These are phyloP conservation scores for Penicilliopsis zonata DNA, from an alignment of 495 filamentous ascomycete species.

Conservation along the genomic window DNA sequence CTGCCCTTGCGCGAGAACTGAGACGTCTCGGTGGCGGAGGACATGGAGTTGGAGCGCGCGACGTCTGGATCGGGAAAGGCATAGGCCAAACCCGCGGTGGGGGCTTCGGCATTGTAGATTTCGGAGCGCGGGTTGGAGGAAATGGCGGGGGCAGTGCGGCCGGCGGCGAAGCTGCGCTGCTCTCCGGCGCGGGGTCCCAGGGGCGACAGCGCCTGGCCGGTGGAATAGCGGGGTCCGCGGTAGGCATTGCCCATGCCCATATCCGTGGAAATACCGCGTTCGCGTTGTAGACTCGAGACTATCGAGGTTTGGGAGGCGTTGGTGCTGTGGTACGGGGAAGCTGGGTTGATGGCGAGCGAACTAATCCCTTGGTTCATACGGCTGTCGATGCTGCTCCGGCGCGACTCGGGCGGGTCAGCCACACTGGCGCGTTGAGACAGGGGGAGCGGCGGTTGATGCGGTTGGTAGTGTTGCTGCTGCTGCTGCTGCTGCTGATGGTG, in stretches of 20 bases:
- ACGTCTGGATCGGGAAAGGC: constrained; percentile 72
- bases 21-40: constrained; percentile 41
- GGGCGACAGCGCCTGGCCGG: constrained; percentile 35
- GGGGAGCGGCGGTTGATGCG: no score
- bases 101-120: constrained; percentile 68
- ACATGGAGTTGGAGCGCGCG: constrained; percentile 36
- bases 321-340: constrained; percentile 61
- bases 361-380: constrained; percentile 59
- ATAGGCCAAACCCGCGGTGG: constrained; percentile 71
- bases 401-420: constrained; percentile 40
- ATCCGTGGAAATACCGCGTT: constrained; percentile 37
- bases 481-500: no score
- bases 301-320: constrained; percentile 72
- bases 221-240: constrained; percentile 39
- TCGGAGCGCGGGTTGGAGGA: constrained; percentile 64
- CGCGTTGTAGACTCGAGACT: constrained; percentile 45
- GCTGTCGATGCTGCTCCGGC: constrained; percentile 70
- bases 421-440: constrained; percentile 34
- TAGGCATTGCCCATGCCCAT: constrained; percentile 42
- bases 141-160: constrained; percentile 60
- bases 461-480: no score
- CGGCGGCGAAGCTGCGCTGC: constrained; percentile 40
- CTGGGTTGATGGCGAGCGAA: constrained; percentile 51
- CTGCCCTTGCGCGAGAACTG: constrained; percentile 56
- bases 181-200: constrained; percentile 36